A percentile compares a stretch with the other conserved stretches of the same genome.
Conservation (phyloP, 352 stramenopile species). For the Phytopythium helicoides region DNA sequence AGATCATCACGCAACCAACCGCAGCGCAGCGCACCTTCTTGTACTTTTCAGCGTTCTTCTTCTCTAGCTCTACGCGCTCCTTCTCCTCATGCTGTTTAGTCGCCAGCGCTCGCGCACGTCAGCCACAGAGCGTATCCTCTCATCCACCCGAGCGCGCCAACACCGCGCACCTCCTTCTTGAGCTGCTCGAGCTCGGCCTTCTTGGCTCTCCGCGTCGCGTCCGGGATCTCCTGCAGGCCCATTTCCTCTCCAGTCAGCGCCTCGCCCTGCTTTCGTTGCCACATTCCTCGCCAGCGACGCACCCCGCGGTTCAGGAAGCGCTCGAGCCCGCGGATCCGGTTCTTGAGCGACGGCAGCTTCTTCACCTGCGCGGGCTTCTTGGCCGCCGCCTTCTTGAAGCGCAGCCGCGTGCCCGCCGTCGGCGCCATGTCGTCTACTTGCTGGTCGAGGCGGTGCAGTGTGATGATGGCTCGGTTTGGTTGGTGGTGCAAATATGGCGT, state of each 20-base stretch:
- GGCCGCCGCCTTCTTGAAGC: slow-evolving; percentile 54
- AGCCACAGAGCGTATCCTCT: too few relatives aligned
- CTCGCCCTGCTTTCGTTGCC: too few relatives aligned
- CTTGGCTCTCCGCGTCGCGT: slow-evolving; percentile 42
- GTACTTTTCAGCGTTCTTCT: slow-evolving; percentile 78
- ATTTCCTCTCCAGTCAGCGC: background rate
- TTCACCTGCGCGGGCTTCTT: slow-evolving; percentile 53
- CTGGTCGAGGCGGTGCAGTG: too few relatives aligned
- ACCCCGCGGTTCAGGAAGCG: slow-evolving; percentile 76
- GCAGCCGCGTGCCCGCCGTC: slow-evolving; percentile 70
- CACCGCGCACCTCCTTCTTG: slow-evolving; percentile 32
- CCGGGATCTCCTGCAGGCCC: slow-evolving; percentile 28
- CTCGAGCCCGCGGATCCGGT: slow-evolving; percentile 76
- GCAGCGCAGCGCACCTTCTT: slow-evolving; percentile 74
- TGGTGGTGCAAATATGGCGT: too few relatives aligned
- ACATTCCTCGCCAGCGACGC: slow-evolving; percentile 3
- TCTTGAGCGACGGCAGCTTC: slow-evolving; percentile 81
- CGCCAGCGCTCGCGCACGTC: too few relatives aligned
- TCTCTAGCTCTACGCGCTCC: slow-evolving; percentile 46
- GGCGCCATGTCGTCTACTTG: too few relatives aligned
- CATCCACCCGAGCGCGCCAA: too few relatives aligned
- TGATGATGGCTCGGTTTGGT: too few relatives aligned
- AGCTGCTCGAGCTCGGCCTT: slow-evolving; percentile 49
- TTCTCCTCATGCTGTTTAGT: slow-evolving; percentile 48
- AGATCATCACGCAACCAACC: too few relatives aligned